Percentiles rank a stretch among this genome's conserved stretches.
Conservation (phyloP, 2,329 filamentous ascomycete species). For the Neodidymelliopsis sp. region DNA sequence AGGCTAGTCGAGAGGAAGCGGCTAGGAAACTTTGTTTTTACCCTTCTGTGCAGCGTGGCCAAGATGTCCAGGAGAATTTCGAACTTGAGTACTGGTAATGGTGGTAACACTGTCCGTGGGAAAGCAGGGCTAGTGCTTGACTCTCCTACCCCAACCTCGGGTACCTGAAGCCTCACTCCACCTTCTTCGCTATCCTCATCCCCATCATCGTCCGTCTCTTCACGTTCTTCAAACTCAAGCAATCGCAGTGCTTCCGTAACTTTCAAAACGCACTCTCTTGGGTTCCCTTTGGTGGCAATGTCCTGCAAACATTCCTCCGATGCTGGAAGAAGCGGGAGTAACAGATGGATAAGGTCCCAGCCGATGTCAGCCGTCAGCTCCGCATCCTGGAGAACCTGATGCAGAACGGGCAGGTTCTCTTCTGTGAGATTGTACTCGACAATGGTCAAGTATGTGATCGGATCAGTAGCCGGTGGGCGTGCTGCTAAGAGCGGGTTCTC, state of each 20-base stretch:
- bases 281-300: conserved; percentile 79
- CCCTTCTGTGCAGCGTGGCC: conserved; percentile 73
- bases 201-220: conserved; percentile 63
- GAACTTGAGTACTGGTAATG: conserved; percentile 64
- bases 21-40: conserved; percentile 80
- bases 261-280: conserved; percentile 81
- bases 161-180: conserved; percentile 25
- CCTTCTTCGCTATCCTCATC: conserved; percentile 39
- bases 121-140: conserved; percentile 42
- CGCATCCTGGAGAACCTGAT: conserved; percentile 72
- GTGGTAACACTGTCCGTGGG: conserved; percentile 34
- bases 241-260: conserved; percentile 75
- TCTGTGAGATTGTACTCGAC: conserved; percentile 75
- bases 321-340: conserved; percentile 69
- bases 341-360: conserved; percentile 81
- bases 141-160: conserved; percentile 38
- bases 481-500: conserved; percentile 63
- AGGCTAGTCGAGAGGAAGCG: conserved; percentile 81
- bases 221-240: conserved; percentile 60
- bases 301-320: conserved; percentile 76
- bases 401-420: conserved; percentile 71
- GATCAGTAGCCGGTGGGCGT: conserved; percentile 69
- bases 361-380: conserved; percentile 78
- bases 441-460: conserved; percentile 79
- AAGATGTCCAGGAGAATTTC: conserved; percentile 75